Evolutionary conservation across 139 green algal genomes (phyloP), one percentile per base, ranked within the genome.

Genomic region (Volvox reticuliferus): DNA sequence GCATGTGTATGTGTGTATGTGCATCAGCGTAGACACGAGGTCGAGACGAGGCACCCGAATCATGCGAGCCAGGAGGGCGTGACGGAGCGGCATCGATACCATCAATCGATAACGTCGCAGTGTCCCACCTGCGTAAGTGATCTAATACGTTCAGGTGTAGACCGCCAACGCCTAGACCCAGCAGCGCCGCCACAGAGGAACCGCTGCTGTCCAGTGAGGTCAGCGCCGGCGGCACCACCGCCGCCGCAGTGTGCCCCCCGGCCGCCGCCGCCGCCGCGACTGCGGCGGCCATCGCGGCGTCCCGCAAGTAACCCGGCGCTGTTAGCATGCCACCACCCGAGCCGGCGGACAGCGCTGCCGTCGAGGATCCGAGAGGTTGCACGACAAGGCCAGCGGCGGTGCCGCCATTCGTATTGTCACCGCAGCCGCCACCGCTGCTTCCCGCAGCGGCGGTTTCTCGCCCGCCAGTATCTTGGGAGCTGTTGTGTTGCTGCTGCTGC

Each of bases 101-200:
- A n/a, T n/a, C n/a, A n/a, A 55, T 55, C 5, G 9, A 55, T 55
- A 55, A 55, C 44, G 9, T 9, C 44, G 9, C 44, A 55, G 24
- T 20, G 14, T 12, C 71, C 3, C 21, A 80, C 83, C 83, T 88
- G 12, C 75, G 20, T 61, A 85, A 35, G 32, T 85, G 86, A 16
- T 90, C 73, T 44, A 90, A 50, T 44, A 90, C 24, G 61, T 50
- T 78, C 21, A 50, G 75, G 2, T 35, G 68, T 20, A 85, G 75
- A 1, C 71, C 69, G 9, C 37, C 69, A 26, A 82, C 28, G 28
- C 69, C 69, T 32, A 89, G 67, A 14, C 85, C 85, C 69, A 89
- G 28, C 37, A 89, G 33, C 85, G 85, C 69, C 17, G 85, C 37
- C 37, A 82, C 61, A 1, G 61, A 86, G n/a, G 55, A 55, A 30